Percentiles rank a stretch among this genome's conserved stretches.
These are phyloP conservation scores for Fusarium cyanostomum DNA, from an alignment of 2,329 filamentous ascomycete species.

Conservation along the genomic window DNA sequence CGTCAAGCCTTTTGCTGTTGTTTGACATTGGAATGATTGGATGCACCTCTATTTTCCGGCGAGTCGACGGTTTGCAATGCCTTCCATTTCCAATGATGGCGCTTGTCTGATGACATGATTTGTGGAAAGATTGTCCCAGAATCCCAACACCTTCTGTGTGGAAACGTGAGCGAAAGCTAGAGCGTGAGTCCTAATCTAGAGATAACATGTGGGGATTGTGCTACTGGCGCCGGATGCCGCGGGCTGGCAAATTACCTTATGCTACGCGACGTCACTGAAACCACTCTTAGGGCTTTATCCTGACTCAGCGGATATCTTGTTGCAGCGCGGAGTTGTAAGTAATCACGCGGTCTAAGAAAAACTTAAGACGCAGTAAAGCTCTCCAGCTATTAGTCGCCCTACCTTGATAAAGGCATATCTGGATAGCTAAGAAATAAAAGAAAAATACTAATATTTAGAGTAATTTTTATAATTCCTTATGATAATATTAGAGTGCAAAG, in stretches of 20 bases:
- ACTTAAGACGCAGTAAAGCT: too few species aligned
- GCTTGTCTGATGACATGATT: neutral
- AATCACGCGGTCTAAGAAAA: too few species aligned
- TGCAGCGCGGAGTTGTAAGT: neutral
- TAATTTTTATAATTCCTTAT: too few species aligned
- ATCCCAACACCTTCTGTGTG: neutral
- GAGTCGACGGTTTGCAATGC: neutral
- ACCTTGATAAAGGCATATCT: too few species aligned
- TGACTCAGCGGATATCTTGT: neutral
- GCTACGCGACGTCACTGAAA: constrained; percentile 14
- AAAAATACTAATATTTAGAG: too few species aligned
- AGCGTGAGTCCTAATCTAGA: constrained; percentile 11
- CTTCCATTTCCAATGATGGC: neutral
- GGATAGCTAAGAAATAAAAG: too few species aligned
- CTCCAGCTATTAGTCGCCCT: too few species aligned
- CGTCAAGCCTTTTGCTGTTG: constrained; percentile 2
- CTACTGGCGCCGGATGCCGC: constrained; percentile 21
- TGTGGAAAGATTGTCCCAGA: too few species aligned
- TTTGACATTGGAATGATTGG: constrained; percentile 1
- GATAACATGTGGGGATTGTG: constrained; percentile 23
- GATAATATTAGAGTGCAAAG: too few species aligned
- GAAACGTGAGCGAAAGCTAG: neutral
- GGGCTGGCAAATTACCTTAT: constrained; percentile 30
- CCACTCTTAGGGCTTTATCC: constrained; percentile 2
- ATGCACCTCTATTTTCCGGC: neutral